Evolutionary conservation across 1,284 basidiomycete genomes (phyloP).

Genomic region (Cystobasidium slooffiae): DNA sequence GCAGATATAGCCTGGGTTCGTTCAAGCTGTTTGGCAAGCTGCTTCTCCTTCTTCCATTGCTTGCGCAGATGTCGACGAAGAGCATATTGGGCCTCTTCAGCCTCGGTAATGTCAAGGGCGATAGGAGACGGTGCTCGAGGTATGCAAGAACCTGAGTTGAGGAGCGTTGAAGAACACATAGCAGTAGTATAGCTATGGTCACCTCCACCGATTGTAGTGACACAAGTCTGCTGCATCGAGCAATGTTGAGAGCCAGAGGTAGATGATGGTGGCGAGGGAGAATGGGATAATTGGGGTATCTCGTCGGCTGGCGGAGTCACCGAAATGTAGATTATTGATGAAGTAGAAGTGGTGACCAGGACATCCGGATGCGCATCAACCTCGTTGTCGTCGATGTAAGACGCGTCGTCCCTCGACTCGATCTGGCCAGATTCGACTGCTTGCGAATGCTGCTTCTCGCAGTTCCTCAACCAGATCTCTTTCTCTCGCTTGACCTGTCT

Average conservation of each 20-base stretch:
- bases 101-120: neutral
- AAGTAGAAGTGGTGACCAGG: neutral
- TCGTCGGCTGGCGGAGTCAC: neutral
- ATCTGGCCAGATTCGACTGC: neutral
- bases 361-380: neutral
- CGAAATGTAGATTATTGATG: neutral
- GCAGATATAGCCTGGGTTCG: neutral
- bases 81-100: constrained; percentile 8
- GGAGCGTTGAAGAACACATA: too few species aligned
- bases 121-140: neutral
- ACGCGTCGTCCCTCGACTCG: too few species aligned
- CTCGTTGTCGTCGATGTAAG: neutral
- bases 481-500: neutral
- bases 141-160: too few species aligned
- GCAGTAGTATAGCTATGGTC: neutral
- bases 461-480: neutral
- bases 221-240: neutral
- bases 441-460: neutral
- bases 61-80: constrained; percentile 32
- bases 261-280: constrained; percentile 26
- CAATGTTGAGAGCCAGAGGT: neutral
- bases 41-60: constrained; percentile 38
- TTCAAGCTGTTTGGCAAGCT: neutral
- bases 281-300: constrained; percentile 15
- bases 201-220: neutral